phyloP scores from a whole-genome alignment of 768 basidiomycete genomes.

The Boletus sp. region DNA sequence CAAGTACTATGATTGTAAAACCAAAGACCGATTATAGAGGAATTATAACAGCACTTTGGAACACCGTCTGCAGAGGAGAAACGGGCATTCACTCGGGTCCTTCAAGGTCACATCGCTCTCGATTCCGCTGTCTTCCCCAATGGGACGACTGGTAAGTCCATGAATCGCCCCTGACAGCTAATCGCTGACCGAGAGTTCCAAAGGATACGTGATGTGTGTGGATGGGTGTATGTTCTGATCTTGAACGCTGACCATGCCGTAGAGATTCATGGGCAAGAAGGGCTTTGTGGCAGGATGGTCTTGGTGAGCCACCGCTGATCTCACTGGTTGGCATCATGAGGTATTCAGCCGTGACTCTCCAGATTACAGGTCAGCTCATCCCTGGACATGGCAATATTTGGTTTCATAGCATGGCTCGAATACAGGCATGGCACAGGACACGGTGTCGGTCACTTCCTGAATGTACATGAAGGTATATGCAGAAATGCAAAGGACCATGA shows the following conservation, averaged over 20 bases:
- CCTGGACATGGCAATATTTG: neutral
- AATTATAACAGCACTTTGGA: slow-evolving; percentile 74
- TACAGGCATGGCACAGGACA: slow-evolving; percentile 88
- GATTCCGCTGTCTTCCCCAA: slow-evolving; percentile 82
- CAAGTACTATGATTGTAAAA: slow-evolving; percentile 31
- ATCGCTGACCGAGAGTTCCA: neutral
- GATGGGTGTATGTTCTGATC: neutral
- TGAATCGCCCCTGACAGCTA: neutral
- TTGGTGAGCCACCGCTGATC: slow-evolving; percentile 49
- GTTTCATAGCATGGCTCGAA: slow-evolving; percentile 6
- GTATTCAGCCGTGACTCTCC: neutral
- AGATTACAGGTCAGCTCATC: slow-evolving; percentile 55
- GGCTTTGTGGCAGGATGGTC: slow-evolving; percentile 82
- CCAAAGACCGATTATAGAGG: neutral
- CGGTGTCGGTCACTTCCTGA: slow-evolving; percentile 91
- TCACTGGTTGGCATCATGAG: neutral
- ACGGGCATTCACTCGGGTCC: slow-evolving; percentile 85
- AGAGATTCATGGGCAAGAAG: slow-evolving; percentile 83
- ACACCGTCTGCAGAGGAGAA: slow-evolving; percentile 79
- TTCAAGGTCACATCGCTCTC: slow-evolving; percentile 89
- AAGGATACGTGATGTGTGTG: slow-evolving; percentile 58
- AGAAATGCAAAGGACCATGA: neutral
- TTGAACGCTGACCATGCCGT: slow-evolving; percentile 1
- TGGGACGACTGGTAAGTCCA: slow-evolving; percentile 64
- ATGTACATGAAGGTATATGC: slow-evolving; percentile 76